Base-by-base conservation (phyloP, 2,329 filamentous ascomycete genomes). In the Colletotrichum limetticola region DNA sequence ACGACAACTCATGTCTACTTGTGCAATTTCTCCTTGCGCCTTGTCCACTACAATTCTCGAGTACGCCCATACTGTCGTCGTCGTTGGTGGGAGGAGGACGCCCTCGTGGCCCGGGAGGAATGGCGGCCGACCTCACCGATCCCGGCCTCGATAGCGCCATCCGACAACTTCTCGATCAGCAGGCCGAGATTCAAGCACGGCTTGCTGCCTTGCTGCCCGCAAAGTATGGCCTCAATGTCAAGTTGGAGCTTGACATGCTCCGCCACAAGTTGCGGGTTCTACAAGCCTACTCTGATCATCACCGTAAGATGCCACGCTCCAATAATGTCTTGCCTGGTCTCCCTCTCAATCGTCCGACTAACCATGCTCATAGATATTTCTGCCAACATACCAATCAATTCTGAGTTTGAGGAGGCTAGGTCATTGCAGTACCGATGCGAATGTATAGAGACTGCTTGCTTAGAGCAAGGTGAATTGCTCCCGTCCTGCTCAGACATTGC, bases 361-460 rank as follows among this genome's bases (percentile, higher is more conserved):
- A 35, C 32, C 12, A 19, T 58, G 3, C 14, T 16, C 61, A 32
- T 73, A 86, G 85, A 84, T 66, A 74, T 86, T 59, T 78, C 80
- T 37, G 79, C 81, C 56, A 80, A 79, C 74, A 78, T 86, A 60
- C 85, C 86, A 28, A 81, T 84, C 74, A 79, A 89, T 67, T 90
- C 87, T 66, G 87, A 89, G 74, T 83, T 86, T 28, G 89, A 91
- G 79, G 89, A 91, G 78, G 89, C 89, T 30, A 84, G 89, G 68
- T 83, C 85, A 49, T 80, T 90, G 66, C 89, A 91, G 78, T 89
- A 90, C 76, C 86, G 86, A 75, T 90, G 88, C 80, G 89, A 91
- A 80, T 89, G 87, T 78, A 86, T 91, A 67, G 88, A 90, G 77
- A 83, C 83, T 64, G 85, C 85, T 68, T 87, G 88, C 76, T 78